A percentile compares a stretch with the other conserved stretches of the same genome.
phyloP scores from a whole-genome alignment of 371 early-diverging fungal genomes.

The Actinomucor elegans region DNA sequence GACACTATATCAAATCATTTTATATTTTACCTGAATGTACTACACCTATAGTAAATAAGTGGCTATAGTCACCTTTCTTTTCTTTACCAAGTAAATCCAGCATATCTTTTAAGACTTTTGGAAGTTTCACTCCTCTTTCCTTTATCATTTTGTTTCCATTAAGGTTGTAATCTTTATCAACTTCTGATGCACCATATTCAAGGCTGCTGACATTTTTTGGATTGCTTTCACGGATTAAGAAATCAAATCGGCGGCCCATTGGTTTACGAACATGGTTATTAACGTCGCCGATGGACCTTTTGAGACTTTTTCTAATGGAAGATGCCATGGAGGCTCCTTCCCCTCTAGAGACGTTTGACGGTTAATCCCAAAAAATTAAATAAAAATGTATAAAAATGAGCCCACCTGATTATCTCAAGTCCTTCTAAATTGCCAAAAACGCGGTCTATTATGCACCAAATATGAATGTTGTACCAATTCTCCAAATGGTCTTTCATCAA shows the following conservation, averaged over 20 bases:
- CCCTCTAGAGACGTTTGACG: slow-evolving; percentile 23
- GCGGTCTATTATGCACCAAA: slow-evolving; percentile 24
- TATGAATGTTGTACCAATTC: slow-evolving; percentile 21
- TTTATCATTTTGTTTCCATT: slow-evolving; percentile 17
- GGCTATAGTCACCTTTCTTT: slow-evolving; percentile 11
- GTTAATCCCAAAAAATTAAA: slow-evolving; percentile 25
- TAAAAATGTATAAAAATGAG: slow-evolving; percentile 18
- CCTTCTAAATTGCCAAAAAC: slow-evolving; percentile 18
- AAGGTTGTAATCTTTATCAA: slow-evolving; percentile 16
- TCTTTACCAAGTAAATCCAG: slow-evolving; percentile 14
- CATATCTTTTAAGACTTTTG: slow-evolving; percentile 24
- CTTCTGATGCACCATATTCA: slow-evolving; percentile 20
- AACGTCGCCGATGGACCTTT: slow-evolving; percentile 21
- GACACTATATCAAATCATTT: slow-evolving; percentile 12
- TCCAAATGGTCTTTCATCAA: slow-evolving; percentile 23
- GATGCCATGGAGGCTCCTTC: slow-evolving; percentile 20
- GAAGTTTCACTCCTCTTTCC: slow-evolving; percentile 13
- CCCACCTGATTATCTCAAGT: slow-evolving; percentile 17
- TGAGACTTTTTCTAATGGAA: slow-evolving; percentile 25
- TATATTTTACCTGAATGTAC: slow-evolving; percentile 20
- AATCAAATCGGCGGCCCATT: slow-evolving; percentile 14
- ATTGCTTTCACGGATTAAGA: slow-evolving; percentile 8
- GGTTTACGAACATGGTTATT: no score
- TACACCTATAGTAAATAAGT: slow-evolving; percentile 19
- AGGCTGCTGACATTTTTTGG: slow-evolving; percentile 11